These are phyloP conservation scores for Botrytis medusae DNA, from an alignment of 2,329 filamentous ascomycete genomes.

Conservation along the genomic window DNA sequence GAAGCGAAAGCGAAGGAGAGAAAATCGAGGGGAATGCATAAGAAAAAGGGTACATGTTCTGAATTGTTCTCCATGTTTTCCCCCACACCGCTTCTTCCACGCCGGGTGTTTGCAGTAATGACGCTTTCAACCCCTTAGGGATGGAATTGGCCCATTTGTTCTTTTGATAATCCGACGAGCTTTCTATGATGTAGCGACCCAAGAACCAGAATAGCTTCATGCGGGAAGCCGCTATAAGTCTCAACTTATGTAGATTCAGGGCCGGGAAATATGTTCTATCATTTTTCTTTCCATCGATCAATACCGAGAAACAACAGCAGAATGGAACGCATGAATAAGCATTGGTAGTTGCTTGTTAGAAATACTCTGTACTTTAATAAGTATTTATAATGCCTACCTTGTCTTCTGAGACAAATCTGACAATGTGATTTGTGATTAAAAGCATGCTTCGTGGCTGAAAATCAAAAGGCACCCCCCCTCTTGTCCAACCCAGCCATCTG, in stretches of 20 bases:
- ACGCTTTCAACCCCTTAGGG: constrained; percentile 2
- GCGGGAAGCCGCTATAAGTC: constrained; percentile 7
- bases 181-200: constrained; percentile 15
- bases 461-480: neutral
- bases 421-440: constrained; percentile 20
- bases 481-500: neutral
- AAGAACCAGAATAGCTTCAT: neutral
- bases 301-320: neutral
- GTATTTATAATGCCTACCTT: constrained; percentile 7
- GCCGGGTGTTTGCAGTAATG: constrained; percentile 5
- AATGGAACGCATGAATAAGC: constrained; percentile 8
- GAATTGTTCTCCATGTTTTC: neutral
- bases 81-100: constrained; percentile 17
- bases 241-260: neutral
- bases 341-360: neutral
- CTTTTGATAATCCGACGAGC: constrained; percentile 13
- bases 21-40: neutral
- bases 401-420: neutral
- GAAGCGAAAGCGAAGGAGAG: constrained; percentile 4
- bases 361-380: neutral
- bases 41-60: neutral
- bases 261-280: constrained; percentile 13
- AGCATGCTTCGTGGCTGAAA: constrained; percentile 17
- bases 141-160: neutral
- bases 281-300: constrained; percentile 2